phyloP scores from a whole-genome alignment of 176 grass and related monocot species.

The Oryza glaberrima region DNA sequence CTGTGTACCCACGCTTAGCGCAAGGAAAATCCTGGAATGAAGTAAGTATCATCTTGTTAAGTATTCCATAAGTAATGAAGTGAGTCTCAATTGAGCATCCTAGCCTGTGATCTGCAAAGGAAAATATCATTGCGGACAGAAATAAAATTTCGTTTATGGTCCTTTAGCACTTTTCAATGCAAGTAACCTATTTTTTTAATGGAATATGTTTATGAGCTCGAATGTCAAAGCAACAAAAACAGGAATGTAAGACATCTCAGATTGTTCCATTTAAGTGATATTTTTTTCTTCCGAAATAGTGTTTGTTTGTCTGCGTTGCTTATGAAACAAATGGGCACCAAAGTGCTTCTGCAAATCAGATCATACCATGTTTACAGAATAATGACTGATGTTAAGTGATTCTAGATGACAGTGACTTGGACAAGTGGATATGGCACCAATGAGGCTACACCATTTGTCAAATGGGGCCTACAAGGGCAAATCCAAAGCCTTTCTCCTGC shows the following conservation, averaged over 20 bases:
- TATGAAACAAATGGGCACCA: neutral
- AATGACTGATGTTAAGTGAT: conserved; percentile 37
- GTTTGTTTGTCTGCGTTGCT: neutral
- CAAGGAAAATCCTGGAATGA: conserved; percentile 91
- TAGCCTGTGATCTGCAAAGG: neutral
- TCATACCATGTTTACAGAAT: neutral
- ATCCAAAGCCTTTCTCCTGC: conserved; percentile 63
- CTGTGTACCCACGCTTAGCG: conserved; percentile 81
- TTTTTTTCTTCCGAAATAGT: conserved; percentile 28
- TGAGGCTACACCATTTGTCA: conserved; percentile 76
- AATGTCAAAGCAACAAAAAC: neutral
- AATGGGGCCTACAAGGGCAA: conserved; percentile 73
- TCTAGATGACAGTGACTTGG: conserved; percentile 93
- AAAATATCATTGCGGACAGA: conserved; percentile 5
- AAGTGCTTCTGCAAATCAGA: conserved; percentile 13
- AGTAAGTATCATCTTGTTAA: conserved; percentile 56
- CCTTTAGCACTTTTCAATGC: neutral
- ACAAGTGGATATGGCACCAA: conserved; percentile 81
- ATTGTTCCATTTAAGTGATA: conserved; percentile 11
- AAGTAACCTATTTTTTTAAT: neutral
- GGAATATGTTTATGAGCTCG: neutral
- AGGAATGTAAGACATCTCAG: conserved; percentile 1
- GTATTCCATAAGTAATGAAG: conserved; percentile 33
- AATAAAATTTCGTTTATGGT: neutral
- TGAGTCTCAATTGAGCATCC: conserved; percentile 28